Percentiles rank a stretch among this genome's conserved stretches.
These are phyloP conservation scores for Acacia concinna DNA, from an alignment of 331 rosid species.

Conservation along the genomic window DNA sequence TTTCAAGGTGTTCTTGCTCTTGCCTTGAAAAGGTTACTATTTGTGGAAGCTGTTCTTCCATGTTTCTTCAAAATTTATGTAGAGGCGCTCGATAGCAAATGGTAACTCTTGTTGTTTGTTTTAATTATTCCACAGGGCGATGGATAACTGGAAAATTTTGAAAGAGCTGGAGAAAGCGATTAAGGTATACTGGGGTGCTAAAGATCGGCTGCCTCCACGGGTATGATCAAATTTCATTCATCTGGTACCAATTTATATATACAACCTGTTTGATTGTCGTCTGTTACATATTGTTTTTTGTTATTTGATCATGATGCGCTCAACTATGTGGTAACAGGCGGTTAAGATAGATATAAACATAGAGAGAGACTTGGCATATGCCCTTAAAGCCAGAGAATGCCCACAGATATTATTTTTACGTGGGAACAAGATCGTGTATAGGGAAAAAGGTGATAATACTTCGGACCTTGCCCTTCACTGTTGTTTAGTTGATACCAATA, in stretches of 20 bases:
- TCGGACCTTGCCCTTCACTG: background rate
- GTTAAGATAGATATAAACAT: background rate
- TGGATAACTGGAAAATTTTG: background rate
- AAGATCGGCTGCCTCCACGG: background rate
- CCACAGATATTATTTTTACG: background rate
- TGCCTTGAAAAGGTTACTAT: background rate
- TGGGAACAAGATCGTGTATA: background rate
- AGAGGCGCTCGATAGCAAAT: background rate
- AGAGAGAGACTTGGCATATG: constrained; percentile 9
- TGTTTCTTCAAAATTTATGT: background rate
- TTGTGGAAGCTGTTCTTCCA: background rate
- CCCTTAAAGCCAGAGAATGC: constrained; percentile 5
- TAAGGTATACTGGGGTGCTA: background rate
- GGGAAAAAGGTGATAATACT: background rate
- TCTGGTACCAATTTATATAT: background rate
- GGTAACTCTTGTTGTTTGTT: background rate
- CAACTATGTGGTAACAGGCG: background rate
- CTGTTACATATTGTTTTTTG: background rate
- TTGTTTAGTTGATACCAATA: background rate
- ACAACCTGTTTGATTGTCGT: background rate
- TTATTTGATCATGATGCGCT: background rate
- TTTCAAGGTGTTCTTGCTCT: background rate
- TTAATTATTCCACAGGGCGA: background rate
- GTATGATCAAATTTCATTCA: background rate
- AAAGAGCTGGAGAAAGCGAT: background rate